Evolutionary conservation across 139 green algal genomes (phyloP).

Genomic region (Zygnema cylindricum): DNA sequence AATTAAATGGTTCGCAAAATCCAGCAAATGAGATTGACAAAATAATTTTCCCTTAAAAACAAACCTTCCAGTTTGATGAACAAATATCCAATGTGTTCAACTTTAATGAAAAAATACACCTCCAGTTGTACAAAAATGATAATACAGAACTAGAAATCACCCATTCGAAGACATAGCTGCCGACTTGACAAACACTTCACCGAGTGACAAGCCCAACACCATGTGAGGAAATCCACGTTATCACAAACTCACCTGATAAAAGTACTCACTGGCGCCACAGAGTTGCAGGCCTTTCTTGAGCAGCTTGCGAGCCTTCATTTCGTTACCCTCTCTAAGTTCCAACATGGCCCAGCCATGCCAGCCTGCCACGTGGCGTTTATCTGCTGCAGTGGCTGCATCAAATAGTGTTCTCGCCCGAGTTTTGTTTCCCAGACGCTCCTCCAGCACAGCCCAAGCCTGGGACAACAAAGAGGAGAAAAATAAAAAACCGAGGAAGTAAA

Average conservation of each 20-base stretch:
- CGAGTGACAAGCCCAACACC: too few relatives aligned
- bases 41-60: too few relatives aligned
- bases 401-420: constrained; percentile 84
- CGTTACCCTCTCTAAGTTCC: constrained; percentile 89
- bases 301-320: constrained; percentile 71
- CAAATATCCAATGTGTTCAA: too few relatives aligned
- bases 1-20: too few relatives aligned
- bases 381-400: constrained; percentile 86
- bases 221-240: neutral
- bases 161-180: too few relatives aligned
- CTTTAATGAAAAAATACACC: too few relatives aligned
- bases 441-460: constrained; percentile 85
- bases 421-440: constrained; percentile 74
- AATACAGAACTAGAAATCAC: too few relatives aligned
- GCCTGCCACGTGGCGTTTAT: constrained; percentile 83
- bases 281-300: constrained; percentile 64
- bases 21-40: too few relatives aligned
- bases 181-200: too few relatives aligned
- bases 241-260: constrained; percentile 33
- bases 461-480: constrained; percentile 7
- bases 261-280: constrained; percentile 66
- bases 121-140: too few relatives aligned
- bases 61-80: too few relatives aligned
- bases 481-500: too few relatives aligned
- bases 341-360: constrained; percentile 97